Evolutionary conservation across 1,284 basidiomycete species (phyloP).

Genomic region (Schizopora paradoxa): DNA sequence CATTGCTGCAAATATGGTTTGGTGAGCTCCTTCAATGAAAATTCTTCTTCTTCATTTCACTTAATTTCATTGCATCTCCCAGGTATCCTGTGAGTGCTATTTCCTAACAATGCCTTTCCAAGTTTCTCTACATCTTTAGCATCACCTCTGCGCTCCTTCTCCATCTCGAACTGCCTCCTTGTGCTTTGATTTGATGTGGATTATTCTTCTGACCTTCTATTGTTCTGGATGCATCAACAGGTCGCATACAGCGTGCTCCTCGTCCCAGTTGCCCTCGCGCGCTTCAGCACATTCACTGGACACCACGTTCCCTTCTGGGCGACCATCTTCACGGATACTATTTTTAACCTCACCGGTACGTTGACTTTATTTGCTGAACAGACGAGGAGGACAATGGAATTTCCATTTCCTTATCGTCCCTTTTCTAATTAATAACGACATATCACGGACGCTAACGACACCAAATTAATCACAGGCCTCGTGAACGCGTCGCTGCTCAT

Average conservation of each 20-base stretch:
- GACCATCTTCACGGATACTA: constrained; percentile 26
- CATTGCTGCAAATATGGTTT: constrained; percentile 16
- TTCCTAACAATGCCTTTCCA: neutral
- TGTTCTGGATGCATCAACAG: constrained; percentile 18
- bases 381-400: neutral
- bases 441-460: neutral
- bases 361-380: neutral
- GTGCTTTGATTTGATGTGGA: neutral
- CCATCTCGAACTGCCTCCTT: no score
- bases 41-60: no score
- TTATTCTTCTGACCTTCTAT: neutral
- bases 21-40: constrained; percentile 7
- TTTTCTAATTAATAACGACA: neutral
- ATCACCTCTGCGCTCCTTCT: no score
- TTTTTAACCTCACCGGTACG: constrained; percentile 34
- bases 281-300: constrained; percentile 30
- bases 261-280: constrained; percentile 31
- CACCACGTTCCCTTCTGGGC: constrained; percentile 28
- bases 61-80: neutral
- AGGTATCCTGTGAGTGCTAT: no score
- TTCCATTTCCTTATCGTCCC: neutral
- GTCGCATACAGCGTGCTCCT: constrained; percentile 31
- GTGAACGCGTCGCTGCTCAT: constrained; percentile 21
- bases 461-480: constrained; percentile 8
- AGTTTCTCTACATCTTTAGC: no score